These are phyloP conservation scores for Aspergillus heteromorphus DNA, from an alignment of 495 filamentous ascomycete species.

Conservation along the genomic window DNA sequence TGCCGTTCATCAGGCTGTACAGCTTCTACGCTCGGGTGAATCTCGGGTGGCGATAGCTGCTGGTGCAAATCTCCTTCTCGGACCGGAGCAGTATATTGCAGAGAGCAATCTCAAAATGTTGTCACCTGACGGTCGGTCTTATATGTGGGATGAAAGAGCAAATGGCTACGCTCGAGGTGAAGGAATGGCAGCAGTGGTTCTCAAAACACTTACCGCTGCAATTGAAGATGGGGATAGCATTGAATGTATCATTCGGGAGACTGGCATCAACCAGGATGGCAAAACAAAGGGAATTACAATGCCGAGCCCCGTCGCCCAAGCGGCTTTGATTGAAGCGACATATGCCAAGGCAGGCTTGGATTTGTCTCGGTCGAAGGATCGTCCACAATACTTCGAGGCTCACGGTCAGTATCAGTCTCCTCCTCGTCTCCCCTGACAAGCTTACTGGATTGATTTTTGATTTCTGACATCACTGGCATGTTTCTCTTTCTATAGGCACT, in stretches of 20 bases:
- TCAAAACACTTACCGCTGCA: constrained; percentile 18
- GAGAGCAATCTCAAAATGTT: constrained; percentile 5
- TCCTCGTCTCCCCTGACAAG: too few relatives aligned
- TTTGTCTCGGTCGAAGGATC: background rate
- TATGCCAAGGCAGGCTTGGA: background rate
- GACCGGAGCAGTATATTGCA: constrained; percentile 2
- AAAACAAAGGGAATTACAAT: constrained; percentile 16
- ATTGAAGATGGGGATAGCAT: constrained; percentile 19
- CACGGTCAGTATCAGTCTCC: too few relatives aligned
- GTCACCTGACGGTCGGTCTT: constrained; percentile 4
- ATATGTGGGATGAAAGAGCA: constrained; percentile 22
- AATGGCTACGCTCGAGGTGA: constrained; percentile 33
- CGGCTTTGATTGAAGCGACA: background rate
- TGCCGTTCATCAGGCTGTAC: constrained; percentile 24
- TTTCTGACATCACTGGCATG: too few relatives aligned
- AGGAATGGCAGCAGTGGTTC: constrained; percentile 19
- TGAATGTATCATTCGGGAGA: constrained; percentile 17
- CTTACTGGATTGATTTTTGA: too few relatives aligned
- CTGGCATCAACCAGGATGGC: constrained; percentile 23
- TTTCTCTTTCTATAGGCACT: too few relatives aligned
- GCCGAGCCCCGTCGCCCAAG: background rate
- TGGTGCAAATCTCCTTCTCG: constrained; percentile 24
- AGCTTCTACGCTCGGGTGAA: constrained; percentile 28
- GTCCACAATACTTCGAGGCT: background rate
- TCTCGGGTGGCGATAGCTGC: constrained; percentile 20